Conservation (phyloP, 352 stramenopile species). For the Globisporangium canariense region DNA sequence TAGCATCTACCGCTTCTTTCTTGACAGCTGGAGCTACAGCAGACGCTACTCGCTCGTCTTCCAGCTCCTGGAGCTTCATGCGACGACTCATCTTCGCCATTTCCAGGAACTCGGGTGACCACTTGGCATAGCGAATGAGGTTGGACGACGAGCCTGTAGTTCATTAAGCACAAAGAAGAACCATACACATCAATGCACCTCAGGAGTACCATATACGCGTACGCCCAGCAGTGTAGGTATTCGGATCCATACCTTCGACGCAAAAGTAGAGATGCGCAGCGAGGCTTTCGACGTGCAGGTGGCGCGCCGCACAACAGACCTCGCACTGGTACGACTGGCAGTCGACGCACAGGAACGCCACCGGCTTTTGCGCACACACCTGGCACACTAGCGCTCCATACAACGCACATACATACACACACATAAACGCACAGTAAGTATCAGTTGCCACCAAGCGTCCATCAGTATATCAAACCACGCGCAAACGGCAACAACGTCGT, state of each 20-base stretch:
- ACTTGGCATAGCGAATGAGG: constrained; percentile 45
- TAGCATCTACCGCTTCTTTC: not conserved
- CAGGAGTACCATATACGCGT: not conserved
- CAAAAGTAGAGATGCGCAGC: constrained; percentile 49
- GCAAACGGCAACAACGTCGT: constrained; percentile 4
- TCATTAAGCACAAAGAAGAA: not conserved
- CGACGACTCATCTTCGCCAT: constrained; percentile 36
- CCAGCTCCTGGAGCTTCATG: constrained; percentile 13
- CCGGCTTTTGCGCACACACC: constrained; percentile 32
- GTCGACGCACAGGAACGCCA: constrained; percentile 55
- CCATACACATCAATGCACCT: not conserved
- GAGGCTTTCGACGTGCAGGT: constrained; percentile 23
- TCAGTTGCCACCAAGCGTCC: not conserved
- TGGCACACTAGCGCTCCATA: constrained; percentile 38
- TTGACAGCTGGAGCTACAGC: not conserved
- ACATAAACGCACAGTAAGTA: not conserved
- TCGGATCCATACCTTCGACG: constrained; percentile 39
- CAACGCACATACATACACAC: not conserved
- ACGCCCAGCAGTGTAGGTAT: not conserved
- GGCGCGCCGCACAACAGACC: constrained; percentile 41
- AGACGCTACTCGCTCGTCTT: constrained; percentile 2
- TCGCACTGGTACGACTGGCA: constrained; percentile 61
- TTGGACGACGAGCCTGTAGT: constrained; percentile 30
- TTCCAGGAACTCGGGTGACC: constrained; percentile 40
- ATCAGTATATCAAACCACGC: not conserved